Evolutionary conservation across 306 rosid genomes (phyloP), one percentile per base, ranked within the genome.

Genomic region (Acacia crassicarpa): DNA sequence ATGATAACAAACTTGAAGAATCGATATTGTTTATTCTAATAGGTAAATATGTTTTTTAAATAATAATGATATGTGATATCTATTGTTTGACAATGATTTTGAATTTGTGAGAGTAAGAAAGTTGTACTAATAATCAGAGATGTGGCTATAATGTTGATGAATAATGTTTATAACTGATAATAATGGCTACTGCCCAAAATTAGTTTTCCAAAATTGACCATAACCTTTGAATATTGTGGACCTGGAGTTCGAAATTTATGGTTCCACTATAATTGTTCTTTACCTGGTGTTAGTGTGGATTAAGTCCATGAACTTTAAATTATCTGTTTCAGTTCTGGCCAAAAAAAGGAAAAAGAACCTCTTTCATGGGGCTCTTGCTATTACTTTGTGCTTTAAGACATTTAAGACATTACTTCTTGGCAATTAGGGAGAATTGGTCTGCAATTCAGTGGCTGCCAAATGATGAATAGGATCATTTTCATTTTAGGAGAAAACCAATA

Each of bases 391-490:
- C 32, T 68, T 79, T 3, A 17, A 72, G 58, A 40, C 16, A 46
- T 68, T 79, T 3, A 17, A 72, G 58, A 40, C 16, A 46, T 70
- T 32, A 44, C 14, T 72, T 77, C 45, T 72, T 19, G 44, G 72
- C 76, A 62, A 62, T 20, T 74, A 38, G 46, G 27, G 32, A 49
- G 46, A 82, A 59, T 62, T 46, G 67, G 9, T 74, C 45, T 83
- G 79, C 72, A 61, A 75, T 83, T 44, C 44, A 72, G 63, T 78
- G 80, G 75, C 82, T 72, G 30, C 67, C 27, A 72, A 46, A 51
- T 74, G 51, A 35, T 23, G 79, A 74, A 43, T 63, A 80, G 23
- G 16, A 44, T 74, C 25, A 67, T 67, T 27, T 48, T 69, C n/a
- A 23, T 69, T 79, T 61, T 63, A n/a, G 45, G 61, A 69, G 43